Evolutionary conservation across 805 yeast genomes (phyloP).

Genomic region (Priceomyces haplophilus): DNA sequence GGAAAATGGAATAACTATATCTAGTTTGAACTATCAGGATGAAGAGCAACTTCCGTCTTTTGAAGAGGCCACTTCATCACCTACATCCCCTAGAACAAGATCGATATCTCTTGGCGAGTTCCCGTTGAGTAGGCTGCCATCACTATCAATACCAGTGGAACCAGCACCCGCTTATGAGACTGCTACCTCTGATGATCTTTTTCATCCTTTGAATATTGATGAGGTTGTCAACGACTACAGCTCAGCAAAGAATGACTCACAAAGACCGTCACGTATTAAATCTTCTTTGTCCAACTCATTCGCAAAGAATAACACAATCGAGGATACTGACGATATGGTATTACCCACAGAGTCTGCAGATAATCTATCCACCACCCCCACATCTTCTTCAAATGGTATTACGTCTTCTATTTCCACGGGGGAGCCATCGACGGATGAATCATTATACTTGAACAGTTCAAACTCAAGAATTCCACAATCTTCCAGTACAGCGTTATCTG

Average conservation of each 20-base stretch:
- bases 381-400: constrained; percentile 10
- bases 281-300: constrained; percentile 32
- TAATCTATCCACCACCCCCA: constrained; percentile 8
- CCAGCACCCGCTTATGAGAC: constrained; percentile 37
- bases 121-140: constrained; percentile 35
- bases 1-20: constrained; percentile 29
- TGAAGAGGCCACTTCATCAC: constrained; percentile 62
- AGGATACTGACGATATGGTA: background rate
- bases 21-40: constrained; percentile 21
- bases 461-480: constrained; percentile 3
- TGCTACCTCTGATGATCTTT: background rate
- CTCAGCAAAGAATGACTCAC: constrained; percentile 15
- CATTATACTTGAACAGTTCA: background rate
- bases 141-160: constrained; percentile 22
- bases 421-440: constrained; percentile 5
- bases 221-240: constrained; percentile 19
- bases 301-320: constrained; percentile 15
- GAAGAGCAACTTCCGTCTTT: constrained; percentile 52
- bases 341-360: constrained; percentile 4
- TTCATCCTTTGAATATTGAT: constrained; percentile 22
- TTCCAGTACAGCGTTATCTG: background rate
- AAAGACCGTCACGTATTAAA: constrained; percentile 21
- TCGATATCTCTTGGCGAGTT: constrained; percentile 39
- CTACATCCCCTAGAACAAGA: constrained; percentile 32
- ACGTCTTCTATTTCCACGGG: constrained; percentile 2